Evolutionary conservation across 1,284 basidiomycete species (phyloP), one percentile per base, ranked within the genome.

Genomic region (Cryptococcus maquisensis): DNA sequence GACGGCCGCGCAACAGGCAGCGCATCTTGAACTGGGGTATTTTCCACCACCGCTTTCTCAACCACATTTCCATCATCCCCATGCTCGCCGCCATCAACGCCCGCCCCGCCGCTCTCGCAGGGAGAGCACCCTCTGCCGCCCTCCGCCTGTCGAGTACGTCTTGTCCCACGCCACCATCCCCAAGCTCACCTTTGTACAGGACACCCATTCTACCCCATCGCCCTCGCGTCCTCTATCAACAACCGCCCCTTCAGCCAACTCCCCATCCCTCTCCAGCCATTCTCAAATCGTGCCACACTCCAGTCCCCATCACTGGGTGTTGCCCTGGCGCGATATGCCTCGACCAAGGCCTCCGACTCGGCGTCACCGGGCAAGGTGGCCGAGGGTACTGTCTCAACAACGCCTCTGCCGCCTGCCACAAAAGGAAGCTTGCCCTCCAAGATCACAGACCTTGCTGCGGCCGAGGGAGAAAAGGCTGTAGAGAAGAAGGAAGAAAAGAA

Each of bases 401-500:
- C 70, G 9, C 66, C 65, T 21, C 38, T 57, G 1, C 71, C 71
- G 1, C 66, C 69, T 24, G 59, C 58, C 3, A 61, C 63, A 5
- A 38, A 64, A 7, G 43, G 47, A 24, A 36, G 64, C 16, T 49
- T 59, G 9, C 63, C 64, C 21, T 57, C 56, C 5, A 68, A 68
- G 55, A 53, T 55, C 13, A 60, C 49, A 4, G 64, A 63, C 23
- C 59, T 65, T 15, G 63, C 61, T 2, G 54, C 60, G n/a, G 56
- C 55, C 35, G 43, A 86, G 79, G 45, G 84, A 82, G 76, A 89
- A 87, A 59, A 88, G 75, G 54, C 88, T 84, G 67, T 87, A 75
- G 51, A 87, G 85, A 71, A 87, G 86, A 52, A 87, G 68, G 61
- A 88, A 79, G 45, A 90, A 79, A 20, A 66, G 55, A 62, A 69